Base-by-base conservation (phyloP, 2,329 filamentous ascomycete species). In the Ophiocordyceps camponoti-floridani region DNA sequence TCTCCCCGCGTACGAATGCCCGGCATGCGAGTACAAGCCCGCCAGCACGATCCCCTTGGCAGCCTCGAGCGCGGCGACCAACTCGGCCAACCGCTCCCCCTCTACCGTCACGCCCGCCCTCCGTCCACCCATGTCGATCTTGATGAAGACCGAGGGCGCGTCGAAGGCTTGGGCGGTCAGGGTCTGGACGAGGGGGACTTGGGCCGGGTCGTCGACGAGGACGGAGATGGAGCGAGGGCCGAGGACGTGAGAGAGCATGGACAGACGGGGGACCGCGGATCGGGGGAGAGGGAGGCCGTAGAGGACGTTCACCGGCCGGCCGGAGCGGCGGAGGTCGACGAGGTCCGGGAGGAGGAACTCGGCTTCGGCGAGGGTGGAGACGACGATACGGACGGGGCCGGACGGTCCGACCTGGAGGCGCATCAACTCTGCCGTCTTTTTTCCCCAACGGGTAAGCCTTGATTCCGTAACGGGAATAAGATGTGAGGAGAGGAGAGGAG, bases 1-100 rank as follows among this genome's bases (percentile, higher is more conserved):
- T n/a, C 57, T 54, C 16, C 58, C 54, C 1, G 51, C 67, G 56
- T 91, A 89, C 18, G 78, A 84, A 51, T 84, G 72, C 1, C 83
- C 82, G 7, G 79, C 79, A 58, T 89, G 84, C 3, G 72, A 72
- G 59, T 89, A 89, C 19, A 88, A 62, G 0, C 84, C 84, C 4
- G 72, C 62, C 6, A 88, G 61, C 18, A 58, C 48, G 47, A 59
- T 57, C 10, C 45, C 44, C 47, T 45, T 23, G 7, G 57, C 45
- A 1, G 59, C 59, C 3, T 47, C 47, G 18, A 59, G 46, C 2
- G 54, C 54, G 2, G 56, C 54, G 0, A 66, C 59, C 11, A 57
- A 52, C 2, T 77, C 59, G 0, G 70, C 59, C 37, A 81, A 63
- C 1, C 81, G 57, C 1, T 58, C 52, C 2, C 57, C 54, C 48